Conservation (phyloP, 495 filamentous ascomycete species). For the Saxophila tyrrhenica region DNA sequence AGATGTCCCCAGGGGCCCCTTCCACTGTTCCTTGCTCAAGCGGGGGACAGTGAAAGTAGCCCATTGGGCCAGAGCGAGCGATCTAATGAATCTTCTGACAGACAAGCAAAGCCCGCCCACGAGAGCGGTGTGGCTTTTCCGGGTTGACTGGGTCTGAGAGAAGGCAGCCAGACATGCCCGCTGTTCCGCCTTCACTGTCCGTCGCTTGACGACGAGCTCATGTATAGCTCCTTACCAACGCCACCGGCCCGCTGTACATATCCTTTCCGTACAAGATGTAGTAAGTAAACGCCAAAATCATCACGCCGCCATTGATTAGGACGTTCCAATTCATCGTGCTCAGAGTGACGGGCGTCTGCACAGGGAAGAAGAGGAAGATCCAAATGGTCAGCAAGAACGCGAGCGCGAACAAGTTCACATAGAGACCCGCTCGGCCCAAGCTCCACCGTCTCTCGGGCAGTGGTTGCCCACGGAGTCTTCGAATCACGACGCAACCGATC, state of each 20-base stretch:
- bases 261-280: slow-evolving; percentile 34
- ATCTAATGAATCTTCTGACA: too few species aligned
- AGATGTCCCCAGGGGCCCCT: too few species aligned
- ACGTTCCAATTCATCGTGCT: slow-evolving; percentile 14
- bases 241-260: slow-evolving; percentile 35
- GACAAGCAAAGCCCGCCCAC: too few species aligned
- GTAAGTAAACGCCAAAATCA: slow-evolving; percentile 34
- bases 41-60: too few species aligned
- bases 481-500: slow-evolving; percentile 9
- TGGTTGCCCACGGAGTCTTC: neutral
- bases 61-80: too few species aligned
- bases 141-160: too few species aligned
- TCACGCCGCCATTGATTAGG: slow-evolving; percentile 34
- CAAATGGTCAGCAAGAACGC: slow-evolving; percentile 20
- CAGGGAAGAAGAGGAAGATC: slow-evolving; percentile 13
- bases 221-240: slow-evolving; percentile 25
- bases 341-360: slow-evolving; percentile 5
- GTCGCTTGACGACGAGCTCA: too few species aligned
- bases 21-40: too few species aligned
- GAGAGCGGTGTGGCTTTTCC: too few species aligned
- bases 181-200: too few species aligned
- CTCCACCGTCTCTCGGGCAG: slow-evolving; percentile 5
- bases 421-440: slow-evolving; percentile 4
- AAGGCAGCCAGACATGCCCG: too few species aligned
- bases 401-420: slow-evolving; percentile 20